Evolutionary conservation across 1,139 yeast genomes (phyloP), one percentile per base, ranked within the genome.

Genomic region (Candida sojae): DNA sequence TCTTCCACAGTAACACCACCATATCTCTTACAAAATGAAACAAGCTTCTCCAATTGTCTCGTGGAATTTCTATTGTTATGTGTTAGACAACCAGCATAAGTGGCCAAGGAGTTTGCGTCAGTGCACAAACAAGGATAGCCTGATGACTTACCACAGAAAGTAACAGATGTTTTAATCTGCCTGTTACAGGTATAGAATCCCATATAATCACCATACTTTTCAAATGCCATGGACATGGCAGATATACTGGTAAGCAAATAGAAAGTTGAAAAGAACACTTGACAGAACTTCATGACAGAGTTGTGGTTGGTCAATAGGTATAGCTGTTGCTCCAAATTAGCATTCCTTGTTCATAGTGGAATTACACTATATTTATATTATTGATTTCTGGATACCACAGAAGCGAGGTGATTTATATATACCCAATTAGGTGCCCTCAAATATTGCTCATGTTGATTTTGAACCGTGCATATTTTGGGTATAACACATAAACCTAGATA

Each of bases 51-150:
- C 11, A 13, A 10, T 2, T 13, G 26, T 35, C 13, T 39, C 4
- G 44, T 40, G 1, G 46, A 28, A 9, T 37, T 21, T 25, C 46
- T 44, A 26, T 46, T 28, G 4, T 29, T 32, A 17, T 39, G 38
- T 13, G 32, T 17, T 10, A 45, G 42, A 41, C 61, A 58, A 11
- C 61, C 61, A 36, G 57, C 55, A 28, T 53, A 39, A 11, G 59
- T 52, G 9, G 59, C 60, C 12, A 52, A 36, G 1, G 54, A 53
- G 46, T 51, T 49, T 12, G 39, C 39, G 37, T 53, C 47, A 6
- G 30, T 11, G 43, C 61, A 57, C 12, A 44, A 28, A 41, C 58
- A 54, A 9, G 38, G 35, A 13, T 34, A 25, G 21, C 45, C 43
- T 11, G 33, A 43, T 33, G 5, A 35, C 38, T 37, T 35, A 5